phyloP scores from a whole-genome alignment of 257 asterid genomes.

The Buddleja alternifolia region DNA sequence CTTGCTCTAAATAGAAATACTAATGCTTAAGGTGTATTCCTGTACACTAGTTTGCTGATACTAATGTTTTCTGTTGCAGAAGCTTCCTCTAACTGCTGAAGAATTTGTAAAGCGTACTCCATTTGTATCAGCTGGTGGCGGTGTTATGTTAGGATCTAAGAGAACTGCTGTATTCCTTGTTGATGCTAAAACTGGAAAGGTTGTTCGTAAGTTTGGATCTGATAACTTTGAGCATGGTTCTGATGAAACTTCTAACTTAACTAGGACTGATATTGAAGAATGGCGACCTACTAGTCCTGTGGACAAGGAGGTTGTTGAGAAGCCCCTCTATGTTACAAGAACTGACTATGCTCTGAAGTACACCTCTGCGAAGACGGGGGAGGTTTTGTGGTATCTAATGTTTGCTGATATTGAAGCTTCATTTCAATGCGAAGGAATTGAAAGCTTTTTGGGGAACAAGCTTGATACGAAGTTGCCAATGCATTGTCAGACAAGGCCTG shows the following conservation, averaged over 20 bases:
- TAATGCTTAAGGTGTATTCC: conserved; percentile 4
- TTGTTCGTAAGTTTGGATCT: conserved; percentile 55
- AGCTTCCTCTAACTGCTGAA: conserved; percentile 63
- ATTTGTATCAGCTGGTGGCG: conserved; percentile 61
- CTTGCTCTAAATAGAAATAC: conserved; percentile 2
- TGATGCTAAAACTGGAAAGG: conserved; percentile 76
- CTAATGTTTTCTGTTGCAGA: conserved; percentile 41
- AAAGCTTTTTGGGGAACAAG: conserved; percentile 47
- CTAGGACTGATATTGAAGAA: conserved; percentile 44
- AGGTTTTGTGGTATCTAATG: conserved; percentile 74
- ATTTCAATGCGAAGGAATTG: conserved; percentile 58
- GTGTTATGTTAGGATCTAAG: conserved; percentile 81
- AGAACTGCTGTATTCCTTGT: conserved; percentile 71
- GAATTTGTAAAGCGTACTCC: conserved; percentile 77
- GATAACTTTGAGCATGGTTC: conserved; percentile 47
- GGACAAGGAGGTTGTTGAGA: conserved; percentile 42
- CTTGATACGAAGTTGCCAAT: conserved; percentile 39
- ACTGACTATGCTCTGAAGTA: conserved; percentile 75
- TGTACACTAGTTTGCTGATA: conserved; percentile 1
- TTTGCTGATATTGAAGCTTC: conserved; percentile 85
- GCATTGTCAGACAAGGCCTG: conserved; percentile 55
- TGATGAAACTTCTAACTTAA: conserved; percentile 54
- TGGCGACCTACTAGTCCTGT: conserved; percentile 50
- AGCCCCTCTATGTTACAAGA: conserved; percentile 76
- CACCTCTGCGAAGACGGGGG: conserved; percentile 64